phyloP scores from a whole-genome alignment of 176 grass and related monocot species.

The Pontederia paniculata region DNA sequence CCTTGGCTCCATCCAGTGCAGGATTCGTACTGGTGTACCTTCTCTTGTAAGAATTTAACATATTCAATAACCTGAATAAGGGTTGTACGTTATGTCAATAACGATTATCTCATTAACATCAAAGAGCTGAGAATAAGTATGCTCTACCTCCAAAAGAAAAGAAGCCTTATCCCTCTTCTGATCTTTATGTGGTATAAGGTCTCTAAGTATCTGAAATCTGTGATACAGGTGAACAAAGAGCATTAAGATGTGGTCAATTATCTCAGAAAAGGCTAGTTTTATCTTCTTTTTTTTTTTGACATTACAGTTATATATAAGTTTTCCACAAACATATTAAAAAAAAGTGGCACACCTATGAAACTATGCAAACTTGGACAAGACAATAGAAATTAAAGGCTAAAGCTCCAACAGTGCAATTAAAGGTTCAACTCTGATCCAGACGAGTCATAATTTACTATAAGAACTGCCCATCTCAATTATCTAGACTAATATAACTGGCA shows the following conservation, averaged over 20 bases:
- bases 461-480: no score
- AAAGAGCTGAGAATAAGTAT: constrained; percentile 3
- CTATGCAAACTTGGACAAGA: neutral
- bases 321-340: neutral
- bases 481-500: no score
- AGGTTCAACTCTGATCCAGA: no score
- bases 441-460: no score
- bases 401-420: neutral
- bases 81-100: neutral
- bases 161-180: constrained; percentile 99
- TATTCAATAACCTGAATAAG: constrained; percentile 87
- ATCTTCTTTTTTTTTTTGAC: no score
- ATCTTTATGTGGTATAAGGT: constrained; percentile 87
- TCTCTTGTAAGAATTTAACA: constrained; percentile 93
- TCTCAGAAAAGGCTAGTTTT: no score
- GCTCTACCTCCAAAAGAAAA: constrained; percentile 88
- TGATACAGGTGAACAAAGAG: neutral
- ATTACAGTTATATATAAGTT: neutral
- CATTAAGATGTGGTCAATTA: no score
- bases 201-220: constrained; percentile 99
- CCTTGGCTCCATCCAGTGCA: constrained; percentile 82
- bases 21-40: constrained; percentile 45
- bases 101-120: neutral
- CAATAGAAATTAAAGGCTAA: neutral
- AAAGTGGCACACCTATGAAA: neutral